Base-by-base conservation (phyloP, 345 rosid species). In the Firmiana major region DNA sequence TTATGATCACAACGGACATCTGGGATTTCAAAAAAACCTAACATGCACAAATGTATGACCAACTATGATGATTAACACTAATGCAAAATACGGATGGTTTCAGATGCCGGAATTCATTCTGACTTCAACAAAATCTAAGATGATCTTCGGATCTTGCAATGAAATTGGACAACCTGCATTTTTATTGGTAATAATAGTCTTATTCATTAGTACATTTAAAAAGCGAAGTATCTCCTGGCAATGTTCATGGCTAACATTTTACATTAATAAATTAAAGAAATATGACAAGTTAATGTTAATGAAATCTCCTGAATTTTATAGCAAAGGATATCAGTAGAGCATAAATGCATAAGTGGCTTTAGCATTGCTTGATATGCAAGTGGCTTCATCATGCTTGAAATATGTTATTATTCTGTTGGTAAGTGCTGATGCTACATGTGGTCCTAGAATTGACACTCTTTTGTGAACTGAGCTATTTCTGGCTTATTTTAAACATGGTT, bases 351-450 rank as follows among this genome's bases (percentile, higher is more conserved):
- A 17, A 63, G 45, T 46, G 57, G 73, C 43, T 51, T 71, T 53
- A 77, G 15, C 49, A 38, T 8, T 8, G 68, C 46, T 64, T 64
- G 69, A 64, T 38, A 36, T 9, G 22, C 46, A n/a, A 36, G 45
- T 17, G 69, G 69, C 24, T 48, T 69, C 57, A 26, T 69, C 69
- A 36, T 28, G 48, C 53, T 59, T 48, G 43, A 40, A 6, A 49
- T 71, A 38, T 65, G 57, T 22, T 65, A 77, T 43, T 72, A 26
- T 70, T 69, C 17, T 55, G 16, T 17, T n/a, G 55, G 55, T 63
- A 46, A 71, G 45, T 72, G 75, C 58, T 21, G 83, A 42, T 68
- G 64, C 71, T 71, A 76, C 9, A 22, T 63, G 79, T 80, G 79
- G 73, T 85, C 79, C 76, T 81, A 63, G 58, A 63, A n/a, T 74